These are phyloP conservation scores for Amanita phalloides DNA, from an alignment of 768 basidiomycete species.

Conservation along the genomic window DNA sequence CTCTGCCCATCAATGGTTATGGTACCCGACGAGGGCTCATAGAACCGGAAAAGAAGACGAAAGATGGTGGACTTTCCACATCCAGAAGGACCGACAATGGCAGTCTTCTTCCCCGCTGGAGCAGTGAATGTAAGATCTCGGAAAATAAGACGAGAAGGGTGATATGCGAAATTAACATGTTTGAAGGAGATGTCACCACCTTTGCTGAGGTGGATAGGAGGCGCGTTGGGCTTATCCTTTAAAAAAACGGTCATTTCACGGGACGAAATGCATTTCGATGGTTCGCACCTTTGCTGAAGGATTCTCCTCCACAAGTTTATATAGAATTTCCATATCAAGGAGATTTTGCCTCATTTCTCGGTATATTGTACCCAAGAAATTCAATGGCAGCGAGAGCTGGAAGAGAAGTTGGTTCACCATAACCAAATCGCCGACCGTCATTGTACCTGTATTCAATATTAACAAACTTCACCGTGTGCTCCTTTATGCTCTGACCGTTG, in stretches of 20 bases:
- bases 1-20: slow-evolving; percentile 88
- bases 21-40: slow-evolving; percentile 70
- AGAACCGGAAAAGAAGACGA: slow-evolving; percentile 90
- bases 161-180: slow-evolving; percentile 86
- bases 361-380: slow-evolving; percentile 96
- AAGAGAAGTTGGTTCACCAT: slow-evolving; percentile 99
- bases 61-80: slow-evolving; percentile 98
- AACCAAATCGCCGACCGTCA: slow-evolving; percentile 97
- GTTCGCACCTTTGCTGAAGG: slow-evolving; percentile 48
- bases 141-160: slow-evolving; percentile 90
- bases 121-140: slow-evolving; percentile 78
- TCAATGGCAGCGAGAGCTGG: slow-evolving; percentile 91
- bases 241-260: not conserved
- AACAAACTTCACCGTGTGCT: not conserved
- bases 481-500: slow-evolving; percentile 47
- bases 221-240: slow-evolving; percentile 64
- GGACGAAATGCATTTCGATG: not conserved
- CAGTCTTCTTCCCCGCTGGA: slow-evolving; percentile 94
- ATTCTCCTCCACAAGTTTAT: slow-evolving; percentile 81
- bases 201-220: slow-evolving; percentile 45
- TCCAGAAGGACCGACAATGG: slow-evolving; percentile 94
- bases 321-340: slow-evolving; percentile 94
- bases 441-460: slow-evolving; percentile 51
- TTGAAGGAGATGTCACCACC: slow-evolving; percentile 91
- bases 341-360: slow-evolving; percentile 94